These are phyloP conservation scores for Fusarium ambrosium DNA, from an alignment of 2,329 filamentous ascomycete genomes.

Conservation along the genomic window DNA sequence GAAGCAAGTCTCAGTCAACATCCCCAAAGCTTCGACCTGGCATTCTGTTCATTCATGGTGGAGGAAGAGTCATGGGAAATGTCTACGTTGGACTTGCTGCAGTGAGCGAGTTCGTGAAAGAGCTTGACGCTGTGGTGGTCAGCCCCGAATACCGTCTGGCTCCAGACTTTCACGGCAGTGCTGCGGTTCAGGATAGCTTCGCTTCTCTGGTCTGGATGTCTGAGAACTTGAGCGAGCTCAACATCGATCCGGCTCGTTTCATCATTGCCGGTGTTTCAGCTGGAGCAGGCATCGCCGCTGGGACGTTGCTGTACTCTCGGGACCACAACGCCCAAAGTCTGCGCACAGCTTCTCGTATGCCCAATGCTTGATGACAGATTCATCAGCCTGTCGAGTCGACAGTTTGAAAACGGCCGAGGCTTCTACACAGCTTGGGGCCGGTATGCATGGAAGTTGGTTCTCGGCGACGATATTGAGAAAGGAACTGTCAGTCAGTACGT, in stretches of 20 bases:
- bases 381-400: constrained; percentile 6
- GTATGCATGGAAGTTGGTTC: constrained; percentile 16
- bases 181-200: constrained; percentile 19
- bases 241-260: constrained; percentile 12
- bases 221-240: not conserved
- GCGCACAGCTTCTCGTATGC: constrained; percentile 23
- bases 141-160: constrained; percentile 16
- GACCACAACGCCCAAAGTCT: constrained; percentile 10
- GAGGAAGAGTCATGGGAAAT: constrained; percentile 22
- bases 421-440: constrained; percentile 10
- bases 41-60: constrained; percentile 19
- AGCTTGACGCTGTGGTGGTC: constrained; percentile 19
- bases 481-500: constrained; percentile 12
- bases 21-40: not conserved
- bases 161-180: constrained; percentile 5
- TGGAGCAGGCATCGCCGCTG: constrained; percentile 24
- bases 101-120: constrained; percentile 5
- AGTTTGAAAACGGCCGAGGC: constrained; percentile 19
- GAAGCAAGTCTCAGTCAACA: not conserved
- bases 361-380: constrained; percentile 32
- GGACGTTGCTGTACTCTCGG: not conserved
- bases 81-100: constrained; percentile 8
- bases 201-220: constrained; percentile 10
- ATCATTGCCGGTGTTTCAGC: constrained; percentile 21
- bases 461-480: not conserved